Conservation (phyloP, 768 basidiomycete genomes). For the Suillus subluteus region DNA sequence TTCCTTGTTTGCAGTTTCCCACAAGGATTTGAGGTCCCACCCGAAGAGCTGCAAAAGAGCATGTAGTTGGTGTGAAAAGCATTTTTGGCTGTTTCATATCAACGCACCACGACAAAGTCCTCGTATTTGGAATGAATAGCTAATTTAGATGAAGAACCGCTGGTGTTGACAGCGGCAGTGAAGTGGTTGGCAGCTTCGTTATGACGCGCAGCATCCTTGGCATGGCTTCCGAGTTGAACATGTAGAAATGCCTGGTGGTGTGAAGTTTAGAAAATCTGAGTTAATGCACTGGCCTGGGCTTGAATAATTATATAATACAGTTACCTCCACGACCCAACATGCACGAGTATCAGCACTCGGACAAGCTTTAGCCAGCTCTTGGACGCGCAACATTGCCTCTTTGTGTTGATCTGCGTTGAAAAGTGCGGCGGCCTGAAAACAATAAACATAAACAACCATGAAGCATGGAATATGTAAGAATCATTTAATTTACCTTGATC, state of each 20-base stretch:
- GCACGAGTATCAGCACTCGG: neutral
- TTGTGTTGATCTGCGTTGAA: constrained; percentile 3
- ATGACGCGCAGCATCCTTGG: neutral
- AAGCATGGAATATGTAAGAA: neutral
- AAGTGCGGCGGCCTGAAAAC: constrained; percentile 1
- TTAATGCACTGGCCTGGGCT: neutral
- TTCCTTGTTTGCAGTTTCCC: neutral
- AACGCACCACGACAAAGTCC: constrained; percentile 4
- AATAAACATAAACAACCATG: neutral
- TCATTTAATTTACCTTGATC: neutral
- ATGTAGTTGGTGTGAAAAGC: neutral
- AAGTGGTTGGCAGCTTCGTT: neutral
- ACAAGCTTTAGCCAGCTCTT: constrained; percentile 1
- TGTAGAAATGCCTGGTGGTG: neutral
- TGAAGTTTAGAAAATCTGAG: neutral
- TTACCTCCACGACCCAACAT: neutral
- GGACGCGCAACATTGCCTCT: neutral
- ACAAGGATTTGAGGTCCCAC: neutral
- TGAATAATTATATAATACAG: neutral
- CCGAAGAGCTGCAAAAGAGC: neutral
- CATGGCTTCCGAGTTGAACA: neutral
- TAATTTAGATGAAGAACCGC: neutral
- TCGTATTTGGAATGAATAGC: neutral
- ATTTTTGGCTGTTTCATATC: neutral
- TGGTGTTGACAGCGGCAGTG: neutral